Conservation (phyloP, 331 rosid species). For the Telfairia occidentalis region DNA sequence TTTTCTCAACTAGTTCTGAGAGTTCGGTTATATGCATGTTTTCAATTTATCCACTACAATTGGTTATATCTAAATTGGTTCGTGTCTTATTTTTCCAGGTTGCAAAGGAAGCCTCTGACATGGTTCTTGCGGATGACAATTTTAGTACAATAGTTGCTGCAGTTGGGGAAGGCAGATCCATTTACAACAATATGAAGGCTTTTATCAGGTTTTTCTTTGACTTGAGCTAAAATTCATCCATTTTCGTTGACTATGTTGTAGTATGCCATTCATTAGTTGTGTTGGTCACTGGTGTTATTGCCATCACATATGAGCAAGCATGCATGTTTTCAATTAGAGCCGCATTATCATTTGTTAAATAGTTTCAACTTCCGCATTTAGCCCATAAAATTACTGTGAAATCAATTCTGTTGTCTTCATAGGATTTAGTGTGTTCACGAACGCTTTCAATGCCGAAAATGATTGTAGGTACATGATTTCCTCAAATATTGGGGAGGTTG, state of each 20-base stretch:
- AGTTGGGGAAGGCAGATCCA: conserved; percentile 69
- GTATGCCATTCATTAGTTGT: background rate
- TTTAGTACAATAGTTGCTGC: conserved; percentile 28
- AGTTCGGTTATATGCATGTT: background rate
- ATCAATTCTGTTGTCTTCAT: background rate
- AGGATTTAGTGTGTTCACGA: background rate
- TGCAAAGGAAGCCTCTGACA: conserved; percentile 83
- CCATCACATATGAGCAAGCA: background rate
- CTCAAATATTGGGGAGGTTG: conserved; percentile 47
- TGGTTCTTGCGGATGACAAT: conserved; percentile 83
- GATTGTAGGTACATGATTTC: conserved; percentile 39
- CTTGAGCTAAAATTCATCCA: background rate
- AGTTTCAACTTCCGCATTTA: background rate
- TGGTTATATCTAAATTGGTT: background rate
- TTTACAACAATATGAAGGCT: conserved; percentile 82
- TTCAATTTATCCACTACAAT: background rate
- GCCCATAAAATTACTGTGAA: background rate
- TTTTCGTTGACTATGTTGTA: background rate
- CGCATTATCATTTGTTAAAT: background rate
- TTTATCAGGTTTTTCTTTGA: conserved; percentile 49
- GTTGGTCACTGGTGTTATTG: background rate
- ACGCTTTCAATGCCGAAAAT: background rate
- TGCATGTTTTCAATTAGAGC: background rate
- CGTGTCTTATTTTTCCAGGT: conserved; percentile 33
- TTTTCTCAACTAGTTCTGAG: background rate